Base-by-base conservation (phyloP, 148 eudicot species). In the Fagopyrum tataricum region DNA sequence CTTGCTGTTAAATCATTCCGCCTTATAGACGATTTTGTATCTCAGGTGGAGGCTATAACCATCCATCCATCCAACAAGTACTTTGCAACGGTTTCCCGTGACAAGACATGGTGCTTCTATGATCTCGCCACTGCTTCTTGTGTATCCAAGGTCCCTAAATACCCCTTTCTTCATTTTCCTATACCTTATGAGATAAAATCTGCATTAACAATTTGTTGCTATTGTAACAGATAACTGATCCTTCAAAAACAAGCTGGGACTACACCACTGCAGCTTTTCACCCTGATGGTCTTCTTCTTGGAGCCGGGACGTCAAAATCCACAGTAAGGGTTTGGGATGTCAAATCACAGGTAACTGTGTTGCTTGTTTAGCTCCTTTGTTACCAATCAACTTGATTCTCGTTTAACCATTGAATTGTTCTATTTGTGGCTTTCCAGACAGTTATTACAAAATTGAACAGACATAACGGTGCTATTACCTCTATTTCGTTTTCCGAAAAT, bases 261-360 rank as follows among this genome's bases (percentile, higher is more conserved):
- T 91, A 91, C 78, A 87, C 98, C 31, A 89, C 98, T 82, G 96
- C 97, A 37, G 88, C 97, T 74, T 95, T 95, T 78, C 97, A 95
- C 76, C 98, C 98, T 3, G 97, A 95, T 85, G 98, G 98, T 79
- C 98, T 91, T 76, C 91, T 95, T 80, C 88, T 95, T 47, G 98
- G 98, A 81, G 90, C 97, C 24, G 97, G 98, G 76, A 91, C 98
- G 12, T 83, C 97, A 67, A 93, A 84, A 73, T 68, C 92, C 77
- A 44, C 88, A 77, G 96, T 85, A 44, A 91, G 90, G 85, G 89
- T 91, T 78, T 95, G 98, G 98, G 98, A 95, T 78, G 98, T 95
- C 10, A 95, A 91, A 80, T 84, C 88, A 81, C 98, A 94, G 96
- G 98, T 94, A 83, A 15, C 69, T 31, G 48, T 61, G 79, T 43